A percentile compares a stretch with the other conserved stretches of the same genome.
Evolutionary conservation across 176 grass and related monocot species (phyloP).

Genomic region (Pontederia paniculata): DNA sequence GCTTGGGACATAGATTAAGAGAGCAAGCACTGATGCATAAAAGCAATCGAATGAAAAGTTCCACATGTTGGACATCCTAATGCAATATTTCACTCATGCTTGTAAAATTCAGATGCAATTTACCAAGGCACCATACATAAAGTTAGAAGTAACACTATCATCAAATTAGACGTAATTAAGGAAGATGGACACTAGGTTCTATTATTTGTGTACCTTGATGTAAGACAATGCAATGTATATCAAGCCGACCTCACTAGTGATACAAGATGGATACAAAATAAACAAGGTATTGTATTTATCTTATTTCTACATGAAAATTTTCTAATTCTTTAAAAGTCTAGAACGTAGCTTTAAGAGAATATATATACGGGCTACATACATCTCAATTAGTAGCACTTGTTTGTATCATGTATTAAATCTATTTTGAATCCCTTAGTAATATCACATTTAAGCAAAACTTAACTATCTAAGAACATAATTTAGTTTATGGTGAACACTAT

Average conservation of each 20-base stretch:
- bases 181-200: background rate
- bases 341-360: no score
- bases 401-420: no score
- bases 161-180: background rate
- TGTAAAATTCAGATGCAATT: background rate
- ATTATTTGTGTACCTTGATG: slow-evolving; percentile 29
- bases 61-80: slow-evolving; percentile 27
- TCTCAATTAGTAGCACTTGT: no score
- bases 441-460: no score
- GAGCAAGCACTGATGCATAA: slow-evolving; percentile 8
- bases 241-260: slow-evolving; percentile 43
- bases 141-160: background rate
- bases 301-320: no score
- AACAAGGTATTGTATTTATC: slow-evolving; percentile 40
- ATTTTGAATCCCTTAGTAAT: no score
- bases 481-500: no score
- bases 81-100: slow-evolving; percentile 22
- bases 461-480: no score
- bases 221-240: slow-evolving; percentile 35
- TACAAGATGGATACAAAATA: slow-evolving; percentile 40
- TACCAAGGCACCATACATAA: background rate
- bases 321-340: no score
- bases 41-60: slow-evolving; percentile 23
- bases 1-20: slow-evolving; percentile 20
- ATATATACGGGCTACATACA: no score